Evolutionary conservation across 78 protist species (phyloP).

Genomic region (Chrysochromulina tobinii): DNA sequence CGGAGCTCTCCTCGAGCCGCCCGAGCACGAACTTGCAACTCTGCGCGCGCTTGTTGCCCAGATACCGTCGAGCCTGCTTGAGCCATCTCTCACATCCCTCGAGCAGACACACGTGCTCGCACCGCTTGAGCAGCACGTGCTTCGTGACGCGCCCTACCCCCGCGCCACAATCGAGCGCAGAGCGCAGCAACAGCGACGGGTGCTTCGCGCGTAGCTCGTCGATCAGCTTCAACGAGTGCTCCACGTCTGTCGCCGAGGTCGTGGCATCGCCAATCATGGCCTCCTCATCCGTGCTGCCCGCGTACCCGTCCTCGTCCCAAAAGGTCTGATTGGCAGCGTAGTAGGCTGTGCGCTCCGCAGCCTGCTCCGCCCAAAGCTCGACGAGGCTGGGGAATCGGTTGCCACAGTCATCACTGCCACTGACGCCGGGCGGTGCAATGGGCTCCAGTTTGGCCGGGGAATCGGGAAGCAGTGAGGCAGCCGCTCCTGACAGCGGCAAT

Average conservation of each 20-base stretch:
- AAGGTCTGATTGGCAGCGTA: neutral
- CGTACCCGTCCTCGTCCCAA: slow-evolving; percentile 12
- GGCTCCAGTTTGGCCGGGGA: no score
- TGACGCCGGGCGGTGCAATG: no score
- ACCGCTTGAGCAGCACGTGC: neutral
- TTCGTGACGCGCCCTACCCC: slow-evolving; percentile 20
- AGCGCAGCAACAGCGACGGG: no score
- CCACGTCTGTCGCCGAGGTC: neutral
- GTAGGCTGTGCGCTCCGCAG: neutral
- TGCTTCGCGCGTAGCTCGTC: neutral
- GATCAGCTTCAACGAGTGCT: neutral
- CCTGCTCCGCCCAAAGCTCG: neutral
- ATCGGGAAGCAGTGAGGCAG: no score
- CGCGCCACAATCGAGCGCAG: neutral
- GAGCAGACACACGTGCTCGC: neutral
- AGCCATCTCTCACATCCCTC: neutral
- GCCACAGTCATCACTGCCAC: neutral
- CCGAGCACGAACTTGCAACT: neutral
- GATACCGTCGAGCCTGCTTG: neutral
- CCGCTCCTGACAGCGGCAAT: no score
- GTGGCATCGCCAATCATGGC: neutral
- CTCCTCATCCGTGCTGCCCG: neutral
- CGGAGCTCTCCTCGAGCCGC: neutral
- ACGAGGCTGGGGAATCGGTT: neutral
- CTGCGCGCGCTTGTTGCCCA: slow-evolving; percentile 8